These are phyloP conservation scores for Psilocybe cubensis DNA, from an alignment of 768 basidiomycete genomes.

Conservation along the genomic window DNA sequence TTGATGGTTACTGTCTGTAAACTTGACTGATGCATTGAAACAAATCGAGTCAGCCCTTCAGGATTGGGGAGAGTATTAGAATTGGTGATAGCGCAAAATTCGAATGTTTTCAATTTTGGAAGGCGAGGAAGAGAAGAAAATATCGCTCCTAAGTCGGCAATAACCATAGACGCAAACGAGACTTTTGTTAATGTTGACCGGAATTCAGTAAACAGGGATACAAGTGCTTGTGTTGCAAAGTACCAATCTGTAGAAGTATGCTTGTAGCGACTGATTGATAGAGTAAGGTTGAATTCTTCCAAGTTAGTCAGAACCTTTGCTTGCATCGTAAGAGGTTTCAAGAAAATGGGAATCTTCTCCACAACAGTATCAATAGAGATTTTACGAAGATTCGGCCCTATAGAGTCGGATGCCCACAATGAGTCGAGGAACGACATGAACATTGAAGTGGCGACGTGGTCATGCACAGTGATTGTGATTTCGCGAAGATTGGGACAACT, in stretches of 20 bases:
- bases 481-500: slow-evolving; percentile 23
- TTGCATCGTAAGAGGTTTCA: slow-evolving; percentile 13
- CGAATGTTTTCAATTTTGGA: slow-evolving; percentile 13
- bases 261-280: slow-evolving; percentile 8
- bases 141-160: slow-evolving; percentile 5
- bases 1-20: slow-evolving; percentile 12
- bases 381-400: slow-evolving; percentile 22
- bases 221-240: slow-evolving; percentile 6
- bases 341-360: slow-evolving; percentile 21
- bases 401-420: slow-evolving; percentile 19
- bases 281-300: slow-evolving; percentile 14
- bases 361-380: slow-evolving; percentile 27
- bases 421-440: slow-evolving; percentile 22
- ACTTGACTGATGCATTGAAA: slow-evolving; percentile 12
- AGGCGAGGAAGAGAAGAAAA: slow-evolving; percentile 16
- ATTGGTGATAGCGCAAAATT: slow-evolving; percentile 15
- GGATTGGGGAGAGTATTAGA: slow-evolving; percentile 1
- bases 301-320: slow-evolving; percentile 13
- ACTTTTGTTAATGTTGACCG: slow-evolving; percentile 11
- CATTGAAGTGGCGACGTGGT: slow-evolving; percentile 22
- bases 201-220: slow-evolving; percentile 8
- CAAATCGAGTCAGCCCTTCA: slow-evolving; percentile 11
- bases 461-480: slow-evolving; percentile 28
- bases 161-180: slow-evolving; percentile 14
- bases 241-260: slow-evolving; percentile 3